Evolutionary conservation across 805 yeast genomes (phyloP), one percentile per base, ranked within the genome.

Genomic region (Saturnispora hagleri): DNA sequence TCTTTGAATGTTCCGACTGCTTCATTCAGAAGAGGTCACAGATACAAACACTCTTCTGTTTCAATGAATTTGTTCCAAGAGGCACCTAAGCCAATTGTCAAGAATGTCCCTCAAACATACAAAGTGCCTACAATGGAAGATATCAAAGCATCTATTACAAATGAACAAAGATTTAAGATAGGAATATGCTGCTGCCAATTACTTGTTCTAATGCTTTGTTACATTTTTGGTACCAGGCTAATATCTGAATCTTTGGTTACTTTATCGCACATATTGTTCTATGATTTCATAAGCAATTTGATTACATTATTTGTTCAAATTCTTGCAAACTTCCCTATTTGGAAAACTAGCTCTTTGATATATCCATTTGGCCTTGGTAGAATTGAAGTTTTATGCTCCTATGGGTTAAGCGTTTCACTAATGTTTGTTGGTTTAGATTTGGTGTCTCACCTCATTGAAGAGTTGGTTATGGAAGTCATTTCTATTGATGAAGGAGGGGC

Each of bases 11-110:
- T 54, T 31, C 66, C 70, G 12, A 76, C 71, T 60, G 79, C 89
- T 1, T 81, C 86, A 0, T 87, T 82, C 60, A 82, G 99, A 73
- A 81, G 90, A 59, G 99, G 99, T 6, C 99, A 91, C 67, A 78
- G 91, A 59, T 91, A 91, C 65, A 91, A 91, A 65, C 98, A 91
- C 67, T 89, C 97, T 3, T 89, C 97, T 8, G 96, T 91, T 5
- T 89, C 96, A 5, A 86, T 91, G 93, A 90, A 91, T 66, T 77
- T 91, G 64, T 91, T 93, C 65, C 96, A 88, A 66, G 97, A 91
- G 62, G 96, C 97, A 1, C 85, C 89, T 15, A 79, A 74, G 41
- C 73, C 82, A 36, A 82, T 85, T 4, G 85, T 89, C 0, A 68
- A 73, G 35, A 73, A 80, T 42, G 69, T 82, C 17, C 87, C 89